Evolutionary conservation across 2,329 filamentous ascomycete genomes (phyloP).

Genomic region (Claviceps maximensis): DNA sequence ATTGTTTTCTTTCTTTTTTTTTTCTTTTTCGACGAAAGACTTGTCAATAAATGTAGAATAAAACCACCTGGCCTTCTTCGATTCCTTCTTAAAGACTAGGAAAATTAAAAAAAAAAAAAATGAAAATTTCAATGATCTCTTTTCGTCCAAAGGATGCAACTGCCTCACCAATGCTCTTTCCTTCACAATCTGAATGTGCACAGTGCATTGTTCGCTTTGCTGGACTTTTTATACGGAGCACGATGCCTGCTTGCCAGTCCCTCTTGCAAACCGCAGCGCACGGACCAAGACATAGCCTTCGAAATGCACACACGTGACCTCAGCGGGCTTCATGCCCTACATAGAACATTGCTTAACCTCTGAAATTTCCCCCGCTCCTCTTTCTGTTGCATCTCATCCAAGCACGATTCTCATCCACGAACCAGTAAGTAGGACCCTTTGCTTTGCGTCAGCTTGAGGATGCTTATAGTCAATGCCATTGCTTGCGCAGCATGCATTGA

Average conservation of each 20-base stretch:
- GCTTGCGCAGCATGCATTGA: neutral
- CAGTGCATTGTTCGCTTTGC: neutral
- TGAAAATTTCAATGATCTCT: neutral
- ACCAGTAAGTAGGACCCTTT: conserved; percentile 21
- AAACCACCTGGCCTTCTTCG: too few species aligned
- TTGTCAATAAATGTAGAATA: neutral
- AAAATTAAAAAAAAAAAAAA: neutral
- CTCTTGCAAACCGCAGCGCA: neutral
- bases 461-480: neutral
- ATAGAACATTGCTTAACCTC: conserved; percentile 17
- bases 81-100: neutral
- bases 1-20: neutral
- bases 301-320: conserved; percentile 17
- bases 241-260: neutral
- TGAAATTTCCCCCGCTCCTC: conserved; percentile 16
- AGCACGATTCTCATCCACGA: conserved; percentile 33
- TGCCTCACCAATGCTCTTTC: neutral
- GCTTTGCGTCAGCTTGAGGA: neutral
- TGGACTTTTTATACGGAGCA: neutral
- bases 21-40: neutral
- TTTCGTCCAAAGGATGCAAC: neutral
- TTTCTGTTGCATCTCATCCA: conserved; percentile 26
- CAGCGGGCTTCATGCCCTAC: conserved; percentile 25
- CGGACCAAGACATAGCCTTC: neutral
- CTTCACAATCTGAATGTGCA: neutral